Conservation (phyloP, 164 flowering plant genomes). For the Malania oleifera region DNA sequence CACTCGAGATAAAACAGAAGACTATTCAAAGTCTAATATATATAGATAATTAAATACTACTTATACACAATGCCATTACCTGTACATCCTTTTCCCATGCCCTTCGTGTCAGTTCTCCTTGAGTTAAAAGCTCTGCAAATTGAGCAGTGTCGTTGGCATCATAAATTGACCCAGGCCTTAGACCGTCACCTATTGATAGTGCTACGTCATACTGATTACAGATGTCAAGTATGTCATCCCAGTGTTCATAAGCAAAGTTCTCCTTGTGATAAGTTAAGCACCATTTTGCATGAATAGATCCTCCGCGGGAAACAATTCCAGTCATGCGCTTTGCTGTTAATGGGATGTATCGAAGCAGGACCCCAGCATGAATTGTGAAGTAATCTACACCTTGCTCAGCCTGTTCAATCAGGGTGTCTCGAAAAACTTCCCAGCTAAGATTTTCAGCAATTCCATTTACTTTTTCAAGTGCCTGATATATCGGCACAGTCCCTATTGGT, state of each 20-base stretch:
- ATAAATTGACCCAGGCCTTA: slow-evolving; percentile 96
- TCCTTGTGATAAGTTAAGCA: slow-evolving; percentile 96
- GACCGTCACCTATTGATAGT: slow-evolving; percentile 95
- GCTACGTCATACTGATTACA: slow-evolving; percentile 96
- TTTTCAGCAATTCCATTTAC: slow-evolving; percentile 95
- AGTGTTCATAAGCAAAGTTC: slow-evolving; percentile 98
- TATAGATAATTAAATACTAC: not conserved
- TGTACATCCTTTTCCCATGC: slow-evolving; percentile 99
- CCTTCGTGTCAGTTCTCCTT: slow-evolving; percentile 95
- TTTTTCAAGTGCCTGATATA: slow-evolving; percentile 97
- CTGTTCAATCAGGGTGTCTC: slow-evolving; percentile 94
- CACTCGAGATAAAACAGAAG: no score
- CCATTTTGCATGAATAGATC: slow-evolving; percentile 99
- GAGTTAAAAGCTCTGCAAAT: slow-evolving; percentile 98
- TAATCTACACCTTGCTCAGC: slow-evolving; percentile 99
- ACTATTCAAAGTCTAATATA: not conserved
- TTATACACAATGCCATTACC: slow-evolving; percentile 36
- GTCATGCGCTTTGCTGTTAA: slow-evolving; percentile 98
- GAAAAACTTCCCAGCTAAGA: slow-evolving; percentile 92
- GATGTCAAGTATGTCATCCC: slow-evolving; percentile 99
- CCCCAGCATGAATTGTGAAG: slow-evolving; percentile 99
- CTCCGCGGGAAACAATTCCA: slow-evolving; percentile 98
- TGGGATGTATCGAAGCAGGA: slow-evolving; percentile 90
- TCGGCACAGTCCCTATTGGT: slow-evolving; percentile 99
- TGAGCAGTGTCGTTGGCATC: slow-evolving; percentile 99